These are phyloP conservation scores for Desmodesmus armatus DNA, from an alignment of 139 green algal species.

Conservation along the genomic window DNA sequence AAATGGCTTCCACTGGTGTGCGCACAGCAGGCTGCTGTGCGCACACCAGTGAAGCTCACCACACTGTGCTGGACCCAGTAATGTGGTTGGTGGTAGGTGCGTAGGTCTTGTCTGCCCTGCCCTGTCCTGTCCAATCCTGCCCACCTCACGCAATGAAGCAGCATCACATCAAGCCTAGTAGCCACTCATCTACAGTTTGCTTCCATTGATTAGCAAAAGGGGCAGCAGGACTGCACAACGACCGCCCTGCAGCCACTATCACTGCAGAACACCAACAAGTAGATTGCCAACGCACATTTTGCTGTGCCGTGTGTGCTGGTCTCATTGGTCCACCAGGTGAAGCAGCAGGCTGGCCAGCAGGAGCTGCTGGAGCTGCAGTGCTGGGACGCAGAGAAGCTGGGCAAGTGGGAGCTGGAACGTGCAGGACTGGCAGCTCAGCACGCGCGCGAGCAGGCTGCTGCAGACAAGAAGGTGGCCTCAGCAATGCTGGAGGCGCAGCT, in stretches of 20 bases:
- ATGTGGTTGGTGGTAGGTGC: background rate
- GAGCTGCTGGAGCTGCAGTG: slow-evolving; percentile 14
- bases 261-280: too few relatives aligned
- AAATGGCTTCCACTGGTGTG: too few relatives aligned
- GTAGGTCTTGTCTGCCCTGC: too few relatives aligned
- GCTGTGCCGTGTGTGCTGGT: background rate
- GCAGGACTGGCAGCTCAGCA: slow-evolving; percentile 8
- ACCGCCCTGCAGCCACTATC: background rate
- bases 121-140: too few relatives aligned
- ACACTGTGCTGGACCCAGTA: background rate
- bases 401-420: background rate
- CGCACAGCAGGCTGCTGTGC: background rate
- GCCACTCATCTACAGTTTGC: too few relatives aligned
- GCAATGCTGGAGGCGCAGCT: slow-evolving; percentile 31
- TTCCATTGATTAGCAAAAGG: too few relatives aligned
- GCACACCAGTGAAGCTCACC: background rate
- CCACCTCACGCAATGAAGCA: too few relatives aligned
- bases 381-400: background rate
- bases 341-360: slow-evolving; percentile 28
- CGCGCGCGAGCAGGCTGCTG: slow-evolving; percentile 16
- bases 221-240: background rate
- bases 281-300: background rate
- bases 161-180: too few relatives aligned
- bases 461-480: background rate
- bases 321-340: slow-evolving; percentile 28